Evolutionary conservation across 2,329 filamentous ascomycete species (phyloP), one percentile per base, ranked within the genome.

Genomic region (Lecanoromycetidae sp.): DNA sequence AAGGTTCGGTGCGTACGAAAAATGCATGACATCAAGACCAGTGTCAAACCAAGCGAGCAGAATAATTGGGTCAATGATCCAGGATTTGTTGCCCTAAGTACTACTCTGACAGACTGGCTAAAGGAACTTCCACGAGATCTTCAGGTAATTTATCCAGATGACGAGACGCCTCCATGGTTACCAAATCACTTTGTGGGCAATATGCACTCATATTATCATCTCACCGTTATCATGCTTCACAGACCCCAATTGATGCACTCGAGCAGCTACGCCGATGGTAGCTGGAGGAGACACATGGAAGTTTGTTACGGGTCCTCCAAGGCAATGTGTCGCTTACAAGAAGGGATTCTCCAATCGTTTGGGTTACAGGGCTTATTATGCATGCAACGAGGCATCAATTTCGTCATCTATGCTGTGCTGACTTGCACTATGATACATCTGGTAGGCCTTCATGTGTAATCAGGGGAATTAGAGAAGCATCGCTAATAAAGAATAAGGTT

Each of bases 361-460:
- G 86, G 87, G 2, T 69, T 94, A 51, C 76, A 76, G 13, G 90
- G 88, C 0, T 71, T 96, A 13, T 74, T 91, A 56, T 93, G 82
- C 66, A 95, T 95, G 90, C 82, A 90, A 58, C 77, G 90, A 55
- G 90, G 90, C 32, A 87, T 94, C 61, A 94, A 88, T 64, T 96
- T 94, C 59, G 87, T 86, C 5, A 87, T 96, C n/a, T 96, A 96
- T 60, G 80, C 82, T 47, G 79, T 94, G 22, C 69, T 96, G 37
- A 91, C 87, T 0, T 94, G 88, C 68, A 88, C 90, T 20, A 88
- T 95, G 65, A 75, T 96, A 46, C 88, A 96, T 64, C 66, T 96
- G 65, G 90, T 95, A 72, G 65, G 86, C n/a, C 17, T 4, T 5
- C 17, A 19, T 23, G n/a, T 13, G 10, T 20, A 22, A 10, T 8